These are phyloP conservation scores for Acanthochlamys bracteata DNA, from an alignment of 106 monocot species.

Conservation along the genomic window DNA sequence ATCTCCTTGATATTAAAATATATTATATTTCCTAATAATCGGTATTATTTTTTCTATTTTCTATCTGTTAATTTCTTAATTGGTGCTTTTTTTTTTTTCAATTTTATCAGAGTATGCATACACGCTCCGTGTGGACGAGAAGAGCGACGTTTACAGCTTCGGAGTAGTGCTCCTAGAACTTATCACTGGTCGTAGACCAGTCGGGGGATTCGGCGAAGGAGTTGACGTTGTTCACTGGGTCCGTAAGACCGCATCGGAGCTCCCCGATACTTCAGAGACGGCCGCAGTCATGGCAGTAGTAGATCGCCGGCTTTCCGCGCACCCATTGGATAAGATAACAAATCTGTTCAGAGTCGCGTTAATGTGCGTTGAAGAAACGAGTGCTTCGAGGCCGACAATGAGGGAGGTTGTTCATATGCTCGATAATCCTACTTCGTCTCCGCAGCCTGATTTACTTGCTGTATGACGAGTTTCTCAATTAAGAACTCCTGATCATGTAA, in stretches of 20 bases:
- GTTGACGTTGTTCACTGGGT: slow-evolving; percentile 91
- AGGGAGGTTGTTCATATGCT: slow-evolving; percentile 92
- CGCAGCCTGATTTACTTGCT: slow-evolving; percentile 14
- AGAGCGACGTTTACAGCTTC: slow-evolving; percentile 98
- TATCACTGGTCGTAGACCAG: slow-evolving; percentile 69
- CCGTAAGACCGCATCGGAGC: slow-evolving; percentile 47
- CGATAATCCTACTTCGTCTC: slow-evolving; percentile 23
- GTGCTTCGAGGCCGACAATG: slow-evolving; percentile 76
- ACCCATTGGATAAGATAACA: slow-evolving; percentile 33
- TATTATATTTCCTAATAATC: too few species aligned
- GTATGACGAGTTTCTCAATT: slow-evolving; percentile 7
- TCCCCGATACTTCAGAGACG: background rate
- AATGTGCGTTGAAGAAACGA: slow-evolving; percentile 72
- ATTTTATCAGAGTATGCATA: slow-evolving; percentile 73
- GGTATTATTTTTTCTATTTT: too few species aligned
- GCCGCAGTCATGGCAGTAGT: slow-evolving; percentile 41
- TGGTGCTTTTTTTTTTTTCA: too few species aligned
- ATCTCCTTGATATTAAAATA: too few species aligned
- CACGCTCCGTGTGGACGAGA: slow-evolving; percentile 93
- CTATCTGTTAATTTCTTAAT: too few species aligned
- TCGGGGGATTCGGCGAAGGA: slow-evolving; percentile 88
- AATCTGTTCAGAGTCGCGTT: slow-evolving; percentile 75
- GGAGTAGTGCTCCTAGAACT: slow-evolving; percentile 96
- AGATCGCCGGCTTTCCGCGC: slow-evolving; percentile 39
- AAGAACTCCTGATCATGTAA: too few species aligned